phyloP scores from a whole-genome alignment of 139 green algal species.

The Chlorella sp. region DNA sequence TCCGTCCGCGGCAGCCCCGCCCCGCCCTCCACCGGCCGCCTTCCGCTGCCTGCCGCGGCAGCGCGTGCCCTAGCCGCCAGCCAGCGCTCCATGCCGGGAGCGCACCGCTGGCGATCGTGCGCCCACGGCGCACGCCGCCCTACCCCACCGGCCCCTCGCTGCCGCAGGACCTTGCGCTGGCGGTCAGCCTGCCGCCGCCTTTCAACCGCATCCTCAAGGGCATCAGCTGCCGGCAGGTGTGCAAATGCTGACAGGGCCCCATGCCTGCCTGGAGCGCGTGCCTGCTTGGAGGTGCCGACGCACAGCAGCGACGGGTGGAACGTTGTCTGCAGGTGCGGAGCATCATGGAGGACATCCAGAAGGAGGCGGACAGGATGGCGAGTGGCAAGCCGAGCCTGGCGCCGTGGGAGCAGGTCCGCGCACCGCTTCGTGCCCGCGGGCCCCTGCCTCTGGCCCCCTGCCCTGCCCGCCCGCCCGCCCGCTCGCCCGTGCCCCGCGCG shows the following conservation, averaged over 20 bases:
- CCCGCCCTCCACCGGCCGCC: neutral
- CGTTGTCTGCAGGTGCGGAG: neutral
- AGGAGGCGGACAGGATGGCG: conserved; percentile 14
- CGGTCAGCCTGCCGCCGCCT: conserved; percentile 22
- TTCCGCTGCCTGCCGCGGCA: neutral
- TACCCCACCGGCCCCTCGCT: neutral
- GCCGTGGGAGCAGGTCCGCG: conserved; percentile 22
- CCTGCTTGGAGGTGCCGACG: too few relatives aligned
- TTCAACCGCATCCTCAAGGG: conserved; percentile 34
- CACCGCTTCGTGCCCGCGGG: too few relatives aligned
- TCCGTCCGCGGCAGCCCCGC: neutral
- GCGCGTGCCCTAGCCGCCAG: too few relatives aligned
- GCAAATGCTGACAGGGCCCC: neutral
- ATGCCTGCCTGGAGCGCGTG: neutral
- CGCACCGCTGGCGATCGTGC: too few relatives aligned
- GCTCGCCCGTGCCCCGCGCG: too few relatives aligned
- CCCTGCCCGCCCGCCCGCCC: too few relatives aligned
- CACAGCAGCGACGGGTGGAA: neutral
- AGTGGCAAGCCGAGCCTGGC: conserved; percentile 15
- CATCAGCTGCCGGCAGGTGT: conserved; percentile 22
- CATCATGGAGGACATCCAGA: conserved; percentile 31
- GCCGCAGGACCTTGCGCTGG: conserved; percentile 31
- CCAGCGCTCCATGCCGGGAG: too few relatives aligned
- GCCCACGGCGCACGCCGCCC: neutral
- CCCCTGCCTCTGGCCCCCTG: too few relatives aligned